Base-by-base conservation (phyloP, 2,329 filamentous ascomycete genomes). In the Pezicula radicicola region DNA sequence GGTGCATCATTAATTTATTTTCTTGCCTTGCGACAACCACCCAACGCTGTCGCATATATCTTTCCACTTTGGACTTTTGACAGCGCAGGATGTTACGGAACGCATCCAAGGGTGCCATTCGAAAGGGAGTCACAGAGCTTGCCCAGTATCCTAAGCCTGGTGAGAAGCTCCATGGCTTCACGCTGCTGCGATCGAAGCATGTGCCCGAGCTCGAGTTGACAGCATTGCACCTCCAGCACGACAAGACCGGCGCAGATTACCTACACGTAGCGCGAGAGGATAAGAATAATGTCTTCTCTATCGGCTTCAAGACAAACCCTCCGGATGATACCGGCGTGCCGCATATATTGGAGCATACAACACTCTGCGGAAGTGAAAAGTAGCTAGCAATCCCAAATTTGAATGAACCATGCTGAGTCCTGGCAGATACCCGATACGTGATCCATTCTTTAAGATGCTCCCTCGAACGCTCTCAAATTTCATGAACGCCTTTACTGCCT, bases 371-470 rank as follows among this genome's bases (percentile, higher is more conserved):
- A 19, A 97, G 93, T 67, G 79, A 96, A 69, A 96, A 95, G 86
- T 96, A 73, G 63, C 75, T 63, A 35, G 25, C 19, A 21, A 15
- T 51, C 54, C 43, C 10, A 48, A 33, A 44, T 33, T 50, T 36
- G 41, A 45, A 46, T 42, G 44, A 50, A 35, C 40, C 52, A 57
- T 58, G 51, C 68, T 73, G 53, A 73, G 54, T 44, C n/a, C 15
- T 43, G 52, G 48, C 66, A 93, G 89, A 70, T 96, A 92, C 68
- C 94, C 94, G n/a, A 93, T 99, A 53, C 90, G 94, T 56, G 94
- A 99, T 66, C 94, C 94, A 0, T 99, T 99, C 78, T 99, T 99
- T 79, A 99, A 97, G 80, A 99, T 99, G 94, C 81, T 99, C 25
- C 94, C 94, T 19, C 85, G 94, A 62, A 97, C 94, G 5, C 80